These are phyloP conservation scores for Saprolegnia parasitica DNA, from an alignment of 352 stramenopile genomes.

Conservation along the genomic window DNA sequence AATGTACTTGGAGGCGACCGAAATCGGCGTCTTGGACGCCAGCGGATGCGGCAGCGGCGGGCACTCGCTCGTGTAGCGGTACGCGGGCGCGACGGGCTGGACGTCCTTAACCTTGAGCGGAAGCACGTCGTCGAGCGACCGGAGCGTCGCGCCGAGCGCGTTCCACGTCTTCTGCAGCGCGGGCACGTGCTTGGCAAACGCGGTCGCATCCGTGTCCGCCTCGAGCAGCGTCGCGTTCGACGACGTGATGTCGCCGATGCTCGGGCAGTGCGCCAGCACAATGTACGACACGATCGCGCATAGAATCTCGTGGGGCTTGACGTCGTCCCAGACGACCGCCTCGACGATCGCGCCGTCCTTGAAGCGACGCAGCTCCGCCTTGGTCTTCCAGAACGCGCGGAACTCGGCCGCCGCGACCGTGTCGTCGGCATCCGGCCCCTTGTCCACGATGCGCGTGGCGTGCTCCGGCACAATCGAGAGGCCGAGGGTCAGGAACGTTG, in stretches of 20 bases:
- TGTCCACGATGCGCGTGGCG: slow-evolving; percentile 82
- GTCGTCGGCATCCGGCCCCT: slow-evolving; percentile 83
- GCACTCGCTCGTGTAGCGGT: slow-evolving; percentile 85
- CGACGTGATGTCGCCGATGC: slow-evolving; percentile 55
- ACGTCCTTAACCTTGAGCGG: slow-evolving; percentile 84
- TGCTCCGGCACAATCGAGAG: slow-evolving; percentile 75
- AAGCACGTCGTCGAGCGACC: slow-evolving; percentile 60
- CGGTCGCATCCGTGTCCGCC: not conserved
- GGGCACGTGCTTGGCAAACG: slow-evolving; percentile 32
- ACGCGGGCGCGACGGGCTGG: slow-evolving; percentile 63
- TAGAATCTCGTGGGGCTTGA: slow-evolving; percentile 61
- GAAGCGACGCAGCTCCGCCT: slow-evolving; percentile 86
- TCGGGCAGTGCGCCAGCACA: slow-evolving; percentile 52
- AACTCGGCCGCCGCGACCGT: slow-evolving; percentile 60
- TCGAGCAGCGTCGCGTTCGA: slow-evolving; percentile 73
- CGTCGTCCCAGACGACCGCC: slow-evolving; percentile 84
- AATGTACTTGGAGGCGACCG: slow-evolving; percentile 38
- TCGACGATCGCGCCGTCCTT: slow-evolving; percentile 88
- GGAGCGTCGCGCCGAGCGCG: slow-evolving; percentile 67
- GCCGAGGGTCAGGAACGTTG: slow-evolving; percentile 67
- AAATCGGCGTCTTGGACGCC: slow-evolving; percentile 59
- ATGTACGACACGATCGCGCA: slow-evolving; percentile 78
- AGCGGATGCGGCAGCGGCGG: slow-evolving; percentile 80
- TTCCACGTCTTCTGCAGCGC: slow-evolving; percentile 35
- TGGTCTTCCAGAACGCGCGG: slow-evolving; percentile 84